Evolutionary conservation across 140 eudicot species (phyloP), one percentile per base, ranked within the genome.

Genomic region (Ambrosia hybrid): DNA sequence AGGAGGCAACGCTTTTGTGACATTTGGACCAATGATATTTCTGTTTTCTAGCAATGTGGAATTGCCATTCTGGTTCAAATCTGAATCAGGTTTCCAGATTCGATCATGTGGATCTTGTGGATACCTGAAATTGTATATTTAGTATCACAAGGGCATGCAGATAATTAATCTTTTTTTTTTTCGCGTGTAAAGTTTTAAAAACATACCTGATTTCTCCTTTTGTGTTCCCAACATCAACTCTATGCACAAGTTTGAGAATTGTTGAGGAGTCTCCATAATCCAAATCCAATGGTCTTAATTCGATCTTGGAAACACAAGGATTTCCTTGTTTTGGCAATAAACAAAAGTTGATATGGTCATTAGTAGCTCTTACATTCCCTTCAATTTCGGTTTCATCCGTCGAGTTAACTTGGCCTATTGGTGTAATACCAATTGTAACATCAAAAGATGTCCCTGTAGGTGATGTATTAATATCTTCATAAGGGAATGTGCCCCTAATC

Each of bases 171-270:
- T 12, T 6, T 53, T 38, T 9, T 15, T 65, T 17, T 65, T 33
- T 9, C 51, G 12, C n/a, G 7, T 10, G 13, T 37, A 38, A 38
- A 14, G 34, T 38, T 64, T 14, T 38, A 7, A 12, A 4, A n/a
- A 68, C 15, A 43, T 78, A 88, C 95, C 95, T 88, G 80, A 85
- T 78, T 65, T 83, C 82, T 38, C 16, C 74, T 66, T 73, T 78
- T 30, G 76, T 70, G 73, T 76, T 85, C 38, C 95, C 95, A 10
- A 86, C 88, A 73, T 88, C 86, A 65, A 88, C 79, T 76, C 95
- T 81, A 67, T 85, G 81, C 39, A 83, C 55, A 73, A 88, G 70
- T 67, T 76, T 88, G 49, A 88, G 91, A 52, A 83, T 70, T 51
- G 36, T 68, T 34, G 74, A 78, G 73, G 85, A 66, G 45, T 76